phyloP scores from a whole-genome alignment of 108 stramenopile species.

The Skeletonema costatum region DNA sequence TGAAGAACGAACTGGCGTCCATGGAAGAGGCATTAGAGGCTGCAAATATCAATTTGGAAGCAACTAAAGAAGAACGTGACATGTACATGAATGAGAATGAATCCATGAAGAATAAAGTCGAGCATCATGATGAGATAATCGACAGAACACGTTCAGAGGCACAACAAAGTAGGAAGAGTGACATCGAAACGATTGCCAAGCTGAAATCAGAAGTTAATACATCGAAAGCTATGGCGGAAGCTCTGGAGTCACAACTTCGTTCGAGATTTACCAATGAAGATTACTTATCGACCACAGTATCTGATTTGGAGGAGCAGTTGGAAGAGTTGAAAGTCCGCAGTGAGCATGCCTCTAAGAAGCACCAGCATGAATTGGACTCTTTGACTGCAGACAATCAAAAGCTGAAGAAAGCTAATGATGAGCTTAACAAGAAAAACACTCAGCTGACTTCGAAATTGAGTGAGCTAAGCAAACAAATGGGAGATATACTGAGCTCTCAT shows the following conservation, averaged over 20 bases:
- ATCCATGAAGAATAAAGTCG: slow-evolving; percentile 27
- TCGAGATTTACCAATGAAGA: slow-evolving; percentile 59
- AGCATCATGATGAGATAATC: slow-evolving; percentile 39
- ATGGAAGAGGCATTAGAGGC: slow-evolving; percentile 26
- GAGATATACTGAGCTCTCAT: slow-evolving; percentile 50
- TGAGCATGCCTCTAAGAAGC: slow-evolving; percentile 43
- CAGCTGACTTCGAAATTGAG: slow-evolving; percentile 32
- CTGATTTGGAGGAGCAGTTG: slow-evolving; percentile 48
- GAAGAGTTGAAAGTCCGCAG: slow-evolving; percentile 38
- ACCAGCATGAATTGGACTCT: slow-evolving; percentile 44
- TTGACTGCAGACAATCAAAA: slow-evolving; percentile 41
- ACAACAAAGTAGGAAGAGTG: slow-evolving; percentile 26
- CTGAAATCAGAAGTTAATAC: slow-evolving; percentile 54
- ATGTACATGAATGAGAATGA: slow-evolving; percentile 37
- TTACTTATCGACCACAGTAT: slow-evolving; percentile 50
- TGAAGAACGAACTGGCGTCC: slow-evolving; percentile 29
- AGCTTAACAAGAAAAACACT: slow-evolving; percentile 47
- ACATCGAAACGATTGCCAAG: slow-evolving; percentile 44
- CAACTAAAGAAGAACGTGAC: slow-evolving; percentile 44
- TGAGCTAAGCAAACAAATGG: slow-evolving; percentile 52
- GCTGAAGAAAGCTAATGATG: slow-evolving; percentile 39
- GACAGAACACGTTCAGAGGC: slow-evolving; percentile 25
- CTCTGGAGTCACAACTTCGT: slow-evolving; percentile 54
- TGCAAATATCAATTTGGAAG: slow-evolving; percentile 29
- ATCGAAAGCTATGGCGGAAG: slow-evolving; percentile 59